phyloP scores from a whole-genome alignment of 2,329 filamentous ascomycete genomes.

The Penicillium verrucosum region DNA sequence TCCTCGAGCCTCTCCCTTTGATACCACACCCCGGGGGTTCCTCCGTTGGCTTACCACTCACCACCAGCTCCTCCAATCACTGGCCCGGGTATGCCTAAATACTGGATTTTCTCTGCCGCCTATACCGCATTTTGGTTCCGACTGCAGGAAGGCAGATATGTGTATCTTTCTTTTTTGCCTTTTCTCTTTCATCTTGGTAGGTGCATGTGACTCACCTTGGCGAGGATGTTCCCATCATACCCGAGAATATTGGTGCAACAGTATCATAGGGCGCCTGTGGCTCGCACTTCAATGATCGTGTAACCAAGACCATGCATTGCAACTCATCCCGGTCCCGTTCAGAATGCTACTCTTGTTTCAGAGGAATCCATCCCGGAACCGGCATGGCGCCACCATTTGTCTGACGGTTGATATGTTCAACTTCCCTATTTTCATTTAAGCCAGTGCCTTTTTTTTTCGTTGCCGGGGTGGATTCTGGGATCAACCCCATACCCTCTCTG shows the following conservation, averaged over 20 bases:
- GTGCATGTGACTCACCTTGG: slow-evolving; percentile 7
- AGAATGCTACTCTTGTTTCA: slow-evolving; percentile 12
- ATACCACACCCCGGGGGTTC: slow-evolving; percentile 15
- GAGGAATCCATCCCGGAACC: not conserved
- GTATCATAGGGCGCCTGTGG: slow-evolving; percentile 2
- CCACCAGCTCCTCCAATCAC: not conserved
- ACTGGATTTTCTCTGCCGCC: not conserved
- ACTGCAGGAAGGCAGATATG: slow-evolving; percentile 3
- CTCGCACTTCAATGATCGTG: slow-evolving; percentile 13
- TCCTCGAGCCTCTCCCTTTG: slow-evolving; percentile 12
- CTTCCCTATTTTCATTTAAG: not conserved
- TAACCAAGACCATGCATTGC: slow-evolving; percentile 9
- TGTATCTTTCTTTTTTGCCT: not conserved
- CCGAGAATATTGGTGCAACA: slow-evolving; percentile 12
- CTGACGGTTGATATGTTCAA: not conserved
- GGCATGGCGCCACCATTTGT: not conserved
- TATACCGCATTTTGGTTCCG: not conserved
- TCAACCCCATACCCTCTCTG: not conserved
- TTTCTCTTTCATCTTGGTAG: not conserved
- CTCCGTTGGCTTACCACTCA: not conserved
- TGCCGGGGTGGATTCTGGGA: not conserved
- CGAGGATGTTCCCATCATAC: not conserved
- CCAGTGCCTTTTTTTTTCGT: not conserved
- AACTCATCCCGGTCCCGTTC: slow-evolving; percentile 8
- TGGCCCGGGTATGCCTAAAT: not conserved